Evolutionary conservation across 495 filamentous ascomycete genomes (phyloP).

Genomic region (Hyphodiscus hymeniophilus): DNA sequence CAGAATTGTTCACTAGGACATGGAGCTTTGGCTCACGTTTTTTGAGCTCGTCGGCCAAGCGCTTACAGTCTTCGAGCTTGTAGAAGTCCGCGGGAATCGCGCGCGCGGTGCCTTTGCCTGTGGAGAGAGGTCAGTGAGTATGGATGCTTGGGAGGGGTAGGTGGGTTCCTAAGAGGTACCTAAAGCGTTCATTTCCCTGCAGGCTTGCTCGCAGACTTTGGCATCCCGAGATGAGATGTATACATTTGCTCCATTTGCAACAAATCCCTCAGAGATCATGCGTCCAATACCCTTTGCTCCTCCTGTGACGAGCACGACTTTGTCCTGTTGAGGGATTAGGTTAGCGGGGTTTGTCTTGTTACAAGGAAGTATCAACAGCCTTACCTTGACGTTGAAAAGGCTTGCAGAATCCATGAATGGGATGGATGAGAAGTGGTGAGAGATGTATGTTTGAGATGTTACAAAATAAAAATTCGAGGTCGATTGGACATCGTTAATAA

Average conservation of each 20-base stretch:
- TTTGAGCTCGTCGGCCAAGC: conserved; percentile 52
- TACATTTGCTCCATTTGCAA: conserved; percentile 71
- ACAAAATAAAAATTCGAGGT: too few relatives aligned
- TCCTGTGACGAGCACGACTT: conserved; percentile 35
- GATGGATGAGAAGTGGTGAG: not conserved
- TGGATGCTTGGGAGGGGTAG: not conserved
- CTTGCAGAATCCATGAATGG: conserved; percentile 17
- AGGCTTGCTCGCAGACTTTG: conserved; percentile 50
- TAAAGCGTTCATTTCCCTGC: conserved; percentile 50
- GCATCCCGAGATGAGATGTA: conserved; percentile 73
- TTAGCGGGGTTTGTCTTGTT: not conserved
- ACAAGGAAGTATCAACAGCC: not conserved
- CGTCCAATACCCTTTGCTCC: conserved; percentile 59
- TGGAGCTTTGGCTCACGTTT: conserved; percentile 61
- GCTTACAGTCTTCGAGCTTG: conserved; percentile 60
- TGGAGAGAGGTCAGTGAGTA: not conserved
- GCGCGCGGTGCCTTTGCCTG: conserved; percentile 49
- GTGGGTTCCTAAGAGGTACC: conserved; percentile 27
- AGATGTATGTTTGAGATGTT: too few relatives aligned
- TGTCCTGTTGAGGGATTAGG: conserved; percentile 19
- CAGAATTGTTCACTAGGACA: conserved; percentile 75
- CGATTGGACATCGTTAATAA: too few relatives aligned
- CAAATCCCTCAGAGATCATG: conserved; percentile 75
- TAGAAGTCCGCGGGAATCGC: conserved; percentile 67
- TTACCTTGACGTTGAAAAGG: conserved; percentile 23